phyloP scores from a whole-genome alignment of 371 early-diverging fungal species.

The Astathelohania contejeani region DNA sequence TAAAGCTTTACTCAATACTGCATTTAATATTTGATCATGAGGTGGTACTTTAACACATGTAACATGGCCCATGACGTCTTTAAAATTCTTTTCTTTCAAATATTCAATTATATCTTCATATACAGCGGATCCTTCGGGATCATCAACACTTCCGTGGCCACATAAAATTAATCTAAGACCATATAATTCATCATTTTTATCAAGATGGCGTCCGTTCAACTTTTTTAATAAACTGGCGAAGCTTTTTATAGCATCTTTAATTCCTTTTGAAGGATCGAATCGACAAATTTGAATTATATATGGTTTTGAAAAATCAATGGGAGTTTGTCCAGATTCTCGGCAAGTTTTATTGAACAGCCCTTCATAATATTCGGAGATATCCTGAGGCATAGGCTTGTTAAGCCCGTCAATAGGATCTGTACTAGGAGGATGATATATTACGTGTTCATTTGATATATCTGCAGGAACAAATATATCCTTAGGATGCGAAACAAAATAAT shows the following conservation, averaged over 20 bases:
- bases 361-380: constrained; percentile 55
- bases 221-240: constrained; percentile 56
- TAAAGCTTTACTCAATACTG: constrained; percentile 57
- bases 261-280: constrained; percentile 73
- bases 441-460: constrained; percentile 55
- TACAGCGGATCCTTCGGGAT: constrained; percentile 54
- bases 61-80: constrained; percentile 24
- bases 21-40: constrained; percentile 63
- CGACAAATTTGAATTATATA: constrained; percentile 69
- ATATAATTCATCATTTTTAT: constrained; percentile 22
- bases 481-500: constrained; percentile 64
- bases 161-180: constrained; percentile 62
- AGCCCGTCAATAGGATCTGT: constrained; percentile 57
- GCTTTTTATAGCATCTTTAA: constrained; percentile 60
- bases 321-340: constrained; percentile 57
- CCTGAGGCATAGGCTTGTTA: constrained; percentile 55
- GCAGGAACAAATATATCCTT: constrained; percentile 59
- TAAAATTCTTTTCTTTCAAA: constrained; percentile 50
- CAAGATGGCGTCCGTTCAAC: constrained; percentile 47
- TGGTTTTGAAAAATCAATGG: constrained; percentile 55
- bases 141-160: constrained; percentile 69
- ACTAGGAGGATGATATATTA: constrained; percentile 59
- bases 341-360: constrained; percentile 61
- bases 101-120: constrained; percentile 54
- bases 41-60: constrained; percentile 57